phyloP scores from a whole-genome alignment of 495 filamentous ascomycete genomes.

The Penicillium silybi region DNA sequence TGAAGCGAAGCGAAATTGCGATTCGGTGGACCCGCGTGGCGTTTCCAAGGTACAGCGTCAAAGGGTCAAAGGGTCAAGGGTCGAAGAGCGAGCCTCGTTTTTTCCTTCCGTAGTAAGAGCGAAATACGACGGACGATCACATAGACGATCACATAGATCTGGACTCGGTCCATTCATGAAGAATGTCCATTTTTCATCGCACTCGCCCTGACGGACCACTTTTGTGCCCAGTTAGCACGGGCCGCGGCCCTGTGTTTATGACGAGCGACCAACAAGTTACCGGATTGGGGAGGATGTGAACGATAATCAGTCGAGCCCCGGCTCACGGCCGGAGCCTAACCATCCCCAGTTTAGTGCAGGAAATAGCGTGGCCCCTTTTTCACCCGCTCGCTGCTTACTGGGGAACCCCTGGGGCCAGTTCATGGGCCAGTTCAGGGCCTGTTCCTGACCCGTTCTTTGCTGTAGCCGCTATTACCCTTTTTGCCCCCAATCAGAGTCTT shows the following conservation, averaged over 20 bases:
- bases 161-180: neutral
- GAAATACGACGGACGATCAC: neutral
- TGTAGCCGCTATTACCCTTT: slow-evolving; percentile 6
- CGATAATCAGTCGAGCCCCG: neutral
- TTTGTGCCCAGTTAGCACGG: neutral
- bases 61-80: no score
- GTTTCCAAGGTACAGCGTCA: neutral
- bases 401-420: slow-evolving; percentile 21
- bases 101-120: neutral
- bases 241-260: slow-evolving; percentile 1
- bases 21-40: neutral
- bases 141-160: neutral
- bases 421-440: slow-evolving; percentile 3
- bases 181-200: neutral
- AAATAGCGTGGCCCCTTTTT: slow-evolving; percentile 9
- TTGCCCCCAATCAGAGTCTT: slow-evolving; percentile 6
- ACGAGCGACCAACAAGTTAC: slow-evolving; percentile 8
- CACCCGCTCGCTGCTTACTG: neutral
- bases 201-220: neutral
- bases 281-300: neutral
- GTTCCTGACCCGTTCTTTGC: slow-evolving; percentile 6
- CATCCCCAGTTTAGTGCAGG: slow-evolving; percentile 4
- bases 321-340: slow-evolving; percentile 3
- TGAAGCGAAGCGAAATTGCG: neutral
- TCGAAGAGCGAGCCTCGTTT: neutral